phyloP scores from a whole-genome alignment of 2,329 filamentous ascomycete species.

The Exophiala alcalophila region DNA sequence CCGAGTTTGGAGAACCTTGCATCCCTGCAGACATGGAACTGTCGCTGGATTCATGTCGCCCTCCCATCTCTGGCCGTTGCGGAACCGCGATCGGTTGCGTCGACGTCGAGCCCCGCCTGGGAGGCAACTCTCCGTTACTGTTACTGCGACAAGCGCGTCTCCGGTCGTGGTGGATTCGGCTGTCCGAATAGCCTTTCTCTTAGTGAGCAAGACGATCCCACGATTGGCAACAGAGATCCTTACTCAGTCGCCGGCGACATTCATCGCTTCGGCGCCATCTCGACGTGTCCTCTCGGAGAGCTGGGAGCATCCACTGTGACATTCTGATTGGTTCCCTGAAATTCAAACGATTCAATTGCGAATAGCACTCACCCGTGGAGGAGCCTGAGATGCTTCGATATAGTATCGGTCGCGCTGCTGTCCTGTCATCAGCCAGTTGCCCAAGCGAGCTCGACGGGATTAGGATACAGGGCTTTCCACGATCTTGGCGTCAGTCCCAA shows the following conservation, averaged over 20 bases:
- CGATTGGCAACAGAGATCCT: not conserved
- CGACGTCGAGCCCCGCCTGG: no score
- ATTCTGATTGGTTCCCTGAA: constrained; percentile 1
- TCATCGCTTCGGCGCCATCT: constrained; percentile 18
- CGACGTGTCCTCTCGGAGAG: constrained; percentile 17
- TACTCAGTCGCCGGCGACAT: constrained; percentile 8
- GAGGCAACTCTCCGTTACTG: no score
- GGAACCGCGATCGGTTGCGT: constrained; percentile 10
- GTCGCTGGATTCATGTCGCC: constrained; percentile 15
- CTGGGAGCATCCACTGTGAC: constrained; percentile 11
- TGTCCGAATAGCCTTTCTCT: constrained; percentile 13
- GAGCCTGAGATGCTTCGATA: constrained; percentile 9
- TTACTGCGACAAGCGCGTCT: constrained; percentile 11
- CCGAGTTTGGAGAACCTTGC: constrained; percentile 7
- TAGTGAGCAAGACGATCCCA: not conserved
- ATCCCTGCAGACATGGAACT: constrained; percentile 12
- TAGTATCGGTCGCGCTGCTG: constrained; percentile 14
- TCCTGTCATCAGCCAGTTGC: constrained; percentile 1
- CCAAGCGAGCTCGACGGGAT: not conserved
- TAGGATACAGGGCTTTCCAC: constrained; percentile 14
- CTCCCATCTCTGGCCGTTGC: constrained; percentile 9
- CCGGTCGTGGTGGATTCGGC: constrained; percentile 13
- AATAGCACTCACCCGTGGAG: constrained; percentile 10
- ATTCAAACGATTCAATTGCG: not conserved
- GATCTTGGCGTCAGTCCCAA: constrained; percentile 16